These are phyloP conservation scores for Wickerhamiella australiensis DNA, from an alignment of 805 yeast species.

Conservation along the genomic window DNA sequence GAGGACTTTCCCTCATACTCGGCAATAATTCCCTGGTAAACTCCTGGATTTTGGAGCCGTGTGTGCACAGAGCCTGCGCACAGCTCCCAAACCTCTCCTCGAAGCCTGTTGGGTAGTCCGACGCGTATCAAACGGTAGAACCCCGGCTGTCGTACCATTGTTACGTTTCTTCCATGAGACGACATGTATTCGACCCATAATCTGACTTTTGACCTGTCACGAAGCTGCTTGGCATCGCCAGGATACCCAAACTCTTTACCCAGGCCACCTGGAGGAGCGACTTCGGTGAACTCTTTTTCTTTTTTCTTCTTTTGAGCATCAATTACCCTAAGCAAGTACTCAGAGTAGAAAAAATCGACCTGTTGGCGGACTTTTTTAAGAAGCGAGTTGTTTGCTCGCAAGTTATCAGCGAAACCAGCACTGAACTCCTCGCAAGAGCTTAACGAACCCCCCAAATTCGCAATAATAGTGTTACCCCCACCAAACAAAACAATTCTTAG, in stretches of 20 bases:
- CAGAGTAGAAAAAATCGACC: conserved; percentile 67
- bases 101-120: conserved; percentile 83
- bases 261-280: conserved; percentile 66
- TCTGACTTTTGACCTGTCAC: conserved; percentile 77
- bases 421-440: conserved; percentile 75
- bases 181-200: conserved; percentile 88
- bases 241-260: conserved; percentile 81
- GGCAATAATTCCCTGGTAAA: conserved; percentile 46
- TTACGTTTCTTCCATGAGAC: conserved; percentile 72
- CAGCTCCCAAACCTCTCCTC: conserved; percentile 96
- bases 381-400: conserved; percentile 51
- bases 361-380: conserved; percentile 48
- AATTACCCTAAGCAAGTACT: conserved; percentile 41
- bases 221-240: conserved; percentile 64
- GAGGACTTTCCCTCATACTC: conserved; percentile 55
- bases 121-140: conserved; percentile 77
- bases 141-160: conserved; percentile 58
- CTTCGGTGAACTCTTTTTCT: conserved; percentile 10
- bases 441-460: conserved; percentile 69
- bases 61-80: conserved; percentile 74
- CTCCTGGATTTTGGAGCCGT: conserved; percentile 49
- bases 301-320: conserved; percentile 2
- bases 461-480: conserved; percentile 45
- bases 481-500: conserved; percentile 58
- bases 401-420: conserved; percentile 44